Conservation (phyloP, 2,329 filamentous ascomycete species). For the Zymoseptoria brevis region DNA sequence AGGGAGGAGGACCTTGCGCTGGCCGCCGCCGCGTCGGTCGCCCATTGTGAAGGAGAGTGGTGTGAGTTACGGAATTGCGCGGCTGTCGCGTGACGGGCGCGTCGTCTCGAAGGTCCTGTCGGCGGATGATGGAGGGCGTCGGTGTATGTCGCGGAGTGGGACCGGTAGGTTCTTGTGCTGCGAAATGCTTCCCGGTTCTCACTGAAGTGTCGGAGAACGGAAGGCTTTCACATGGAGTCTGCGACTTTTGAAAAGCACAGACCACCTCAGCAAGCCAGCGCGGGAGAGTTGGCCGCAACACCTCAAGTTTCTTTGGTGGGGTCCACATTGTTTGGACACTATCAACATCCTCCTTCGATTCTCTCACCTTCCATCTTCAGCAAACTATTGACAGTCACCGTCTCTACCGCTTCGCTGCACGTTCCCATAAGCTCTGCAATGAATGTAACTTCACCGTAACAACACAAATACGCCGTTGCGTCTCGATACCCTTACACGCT, state of each 20-base stretch:
- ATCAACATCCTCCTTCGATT: neutral
- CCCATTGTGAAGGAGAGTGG: conserved; percentile 37
- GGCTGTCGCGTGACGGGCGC: neutral
- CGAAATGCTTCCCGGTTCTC: too few relatives aligned
- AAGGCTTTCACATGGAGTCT: neutral
- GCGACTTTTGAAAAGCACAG: neutral
- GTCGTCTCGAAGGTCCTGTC: neutral
- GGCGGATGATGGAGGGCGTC: neutral
- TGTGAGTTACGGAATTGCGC: neutral
- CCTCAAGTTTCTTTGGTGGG: neutral
- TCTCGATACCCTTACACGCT: neutral
- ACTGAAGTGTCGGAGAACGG: too few relatives aligned
- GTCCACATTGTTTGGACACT: neutral
- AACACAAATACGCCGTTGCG: neutral
- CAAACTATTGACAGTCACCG: neutral
- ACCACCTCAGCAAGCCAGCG: neutral
- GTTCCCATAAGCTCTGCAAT: neutral
- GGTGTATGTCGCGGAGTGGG: neutral
- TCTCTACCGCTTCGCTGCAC: neutral
- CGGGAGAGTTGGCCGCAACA: neutral
- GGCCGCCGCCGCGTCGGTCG: conserved; percentile 47
- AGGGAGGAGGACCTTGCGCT: conserved; percentile 59
- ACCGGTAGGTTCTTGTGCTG: too few relatives aligned
- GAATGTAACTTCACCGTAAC: neutral
- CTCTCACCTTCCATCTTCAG: neutral